Conservation (phyloP, 1,284 basidiomycete genomes). For the Sphaerobolus stellatus region DNA sequence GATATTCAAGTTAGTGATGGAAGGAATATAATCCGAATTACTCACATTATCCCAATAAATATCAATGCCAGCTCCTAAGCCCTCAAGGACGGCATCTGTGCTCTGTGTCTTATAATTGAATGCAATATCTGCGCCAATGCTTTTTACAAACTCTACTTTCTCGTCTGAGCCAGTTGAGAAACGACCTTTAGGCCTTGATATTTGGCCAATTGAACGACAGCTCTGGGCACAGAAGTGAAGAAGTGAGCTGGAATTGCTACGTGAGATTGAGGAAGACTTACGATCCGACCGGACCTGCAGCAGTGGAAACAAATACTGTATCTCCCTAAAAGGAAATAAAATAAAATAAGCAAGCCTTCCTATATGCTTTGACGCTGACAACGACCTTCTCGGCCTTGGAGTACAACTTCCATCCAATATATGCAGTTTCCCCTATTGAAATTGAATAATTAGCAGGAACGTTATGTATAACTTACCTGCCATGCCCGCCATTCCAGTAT, state of each 20-base stretch:
- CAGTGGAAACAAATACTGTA: conserved; percentile 53
- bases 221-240: background rate
- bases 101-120: conserved; percentile 72
- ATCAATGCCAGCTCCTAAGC: conserved; percentile 42
- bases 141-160: conserved; percentile 64
- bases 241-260: background rate
- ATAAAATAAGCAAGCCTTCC: background rate
- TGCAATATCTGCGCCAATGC: conserved; percentile 65
- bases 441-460: background rate
- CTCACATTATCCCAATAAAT: conserved; percentile 63
- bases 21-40: no score
- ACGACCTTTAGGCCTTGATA: conserved; percentile 65
- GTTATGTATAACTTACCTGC: conserved; percentile 26
- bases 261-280: conserved; percentile 24
- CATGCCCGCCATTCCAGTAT: conserved; percentile 50
- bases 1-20: no score
- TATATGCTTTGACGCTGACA: background rate
- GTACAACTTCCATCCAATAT: conserved; percentile 36
- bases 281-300: conserved; percentile 47
- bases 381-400: conserved; percentile 35
- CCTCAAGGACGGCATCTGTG: conserved; percentile 52
- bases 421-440: conserved; percentile 38
- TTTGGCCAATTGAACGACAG: conserved; percentile 62
- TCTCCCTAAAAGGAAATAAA: conserved; percentile 51
- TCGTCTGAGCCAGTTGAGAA: conserved; percentile 71